Percentiles rank a stretch among this genome's conserved stretches.
phyloP scores from a whole-genome alignment of 768 basidiomycete genomes.

The Phallus indusiatus region DNA sequence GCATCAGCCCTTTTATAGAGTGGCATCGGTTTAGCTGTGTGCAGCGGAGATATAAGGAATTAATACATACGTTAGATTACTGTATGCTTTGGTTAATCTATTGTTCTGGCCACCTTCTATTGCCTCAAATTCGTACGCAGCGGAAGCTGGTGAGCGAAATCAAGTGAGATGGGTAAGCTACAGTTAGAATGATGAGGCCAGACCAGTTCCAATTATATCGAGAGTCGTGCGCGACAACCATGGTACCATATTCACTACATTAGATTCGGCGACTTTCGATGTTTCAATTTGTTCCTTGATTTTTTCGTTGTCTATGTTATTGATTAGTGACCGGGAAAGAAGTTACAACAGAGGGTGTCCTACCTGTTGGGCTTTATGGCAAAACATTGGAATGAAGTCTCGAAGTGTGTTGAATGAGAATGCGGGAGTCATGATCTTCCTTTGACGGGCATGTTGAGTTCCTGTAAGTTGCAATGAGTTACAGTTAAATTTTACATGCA shows the following conservation, averaged over 20 bases:
- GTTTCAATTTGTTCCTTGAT: slow-evolving; percentile 18
- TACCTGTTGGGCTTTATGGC: slow-evolving; percentile 14
- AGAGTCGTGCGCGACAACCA: slow-evolving; percentile 19
- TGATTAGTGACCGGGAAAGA: background rate
- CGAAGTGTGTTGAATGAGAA: slow-evolving; percentile 19
- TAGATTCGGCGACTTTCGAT: background rate
- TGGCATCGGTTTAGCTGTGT: background rate
- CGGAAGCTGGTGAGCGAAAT: background rate
- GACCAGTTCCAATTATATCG: slow-evolving; percentile 22
- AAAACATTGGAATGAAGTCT: slow-evolving; percentile 20
- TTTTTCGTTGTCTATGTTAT: slow-evolving; percentile 14
- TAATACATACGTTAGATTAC: background rate
- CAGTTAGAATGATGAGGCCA: background rate
- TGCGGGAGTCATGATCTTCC: slow-evolving; percentile 22
- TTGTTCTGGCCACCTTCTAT: slow-evolving; percentile 7
- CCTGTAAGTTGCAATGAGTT: slow-evolving; percentile 6
- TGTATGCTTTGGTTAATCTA: background rate
- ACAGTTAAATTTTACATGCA: background rate
- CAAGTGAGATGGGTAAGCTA: background rate
- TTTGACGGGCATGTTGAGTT: slow-evolving; percentile 19
- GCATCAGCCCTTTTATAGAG: background rate
- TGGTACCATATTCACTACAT: slow-evolving; percentile 14
- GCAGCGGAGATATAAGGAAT: background rate
- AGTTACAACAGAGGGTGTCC: background rate
- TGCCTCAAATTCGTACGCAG: slow-evolving; percentile 17